Conservation (phyloP, 2,329 filamentous ascomycete genomes). For the Mycosphaerella arachidis region DNA sequence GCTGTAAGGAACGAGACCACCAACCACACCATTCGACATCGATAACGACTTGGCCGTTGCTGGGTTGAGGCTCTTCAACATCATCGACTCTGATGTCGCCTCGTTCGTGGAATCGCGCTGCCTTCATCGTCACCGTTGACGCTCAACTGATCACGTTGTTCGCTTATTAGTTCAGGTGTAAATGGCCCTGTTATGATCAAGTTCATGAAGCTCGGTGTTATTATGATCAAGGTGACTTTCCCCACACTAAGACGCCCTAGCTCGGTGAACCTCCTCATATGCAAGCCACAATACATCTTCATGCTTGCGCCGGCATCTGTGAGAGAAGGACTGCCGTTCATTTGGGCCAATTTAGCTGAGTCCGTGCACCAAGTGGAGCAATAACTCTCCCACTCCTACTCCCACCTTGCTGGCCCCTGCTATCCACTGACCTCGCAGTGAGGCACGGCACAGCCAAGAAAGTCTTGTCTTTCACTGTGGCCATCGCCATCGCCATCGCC, state of each 20-base stretch:
- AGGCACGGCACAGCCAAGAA: too few species aligned
- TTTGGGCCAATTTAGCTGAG: too few species aligned
- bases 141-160: too few species aligned
- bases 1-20: neutral
- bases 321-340: neutral
- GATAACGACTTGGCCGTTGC: slow-evolving; percentile 20
- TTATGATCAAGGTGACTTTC: neutral
- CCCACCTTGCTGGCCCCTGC: too few species aligned
- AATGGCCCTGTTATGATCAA: too few species aligned
- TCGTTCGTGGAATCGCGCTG: slow-evolving; percentile 24
- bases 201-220: too few species aligned
- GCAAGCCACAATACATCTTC: neutral
- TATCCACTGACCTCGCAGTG: too few species aligned
- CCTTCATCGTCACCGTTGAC: slow-evolving; percentile 18
- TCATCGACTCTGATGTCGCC: slow-evolving; percentile 26
- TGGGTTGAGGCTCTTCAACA: slow-evolving; percentile 21
- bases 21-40: slow-evolving; percentile 25
- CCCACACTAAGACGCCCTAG: neutral
- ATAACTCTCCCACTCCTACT: too few species aligned
- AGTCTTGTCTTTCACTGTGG: too few species aligned
- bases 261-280: neutral
- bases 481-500: too few species aligned
- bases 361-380: too few species aligned
- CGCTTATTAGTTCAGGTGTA: too few species aligned
- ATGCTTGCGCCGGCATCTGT: neutral